Base-by-base conservation (phyloP, 192 early-diverging fungal species). In the Mortierella claussenii region DNA sequence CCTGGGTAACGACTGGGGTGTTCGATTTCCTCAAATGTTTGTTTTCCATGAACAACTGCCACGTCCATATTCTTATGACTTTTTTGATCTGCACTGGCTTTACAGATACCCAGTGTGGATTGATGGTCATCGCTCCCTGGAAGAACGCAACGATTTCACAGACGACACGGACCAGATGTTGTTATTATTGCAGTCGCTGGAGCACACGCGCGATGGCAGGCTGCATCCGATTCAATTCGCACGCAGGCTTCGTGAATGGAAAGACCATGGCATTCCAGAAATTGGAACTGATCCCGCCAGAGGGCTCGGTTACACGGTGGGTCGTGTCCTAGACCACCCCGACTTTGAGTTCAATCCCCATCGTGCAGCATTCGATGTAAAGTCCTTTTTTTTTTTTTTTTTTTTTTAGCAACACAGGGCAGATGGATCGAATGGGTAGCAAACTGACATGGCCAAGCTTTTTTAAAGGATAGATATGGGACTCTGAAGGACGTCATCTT, bases 111-210 rank as follows among this genome's bases (percentile, higher is more conserved):
- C 71, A 15, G 62, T 75, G 3, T 75, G 63, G 62, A 63, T 66
- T 26, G 71, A 75, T 30, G 2, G 20, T 9, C 71, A 75, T 47
- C 55, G 71, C 0, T 12, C 23, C 0, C 65, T 75, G 3, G 11
- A 24, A 2, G 71, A 75, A 11, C 48, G 71, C 4, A 66, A 75
- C 36, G 71, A 75, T 28, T 75, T 75, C 9, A 75, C 71, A 21
- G 71, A 75, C 33, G 71, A 75, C 33, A 75, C 71, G 28, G 90
- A 91, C 45, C 90, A 91, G 55, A 54, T 80, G 49, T 63, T 91
- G 3, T 58, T 90, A 15, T 40, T 91, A 7, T 63, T 88, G 13
- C 74, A 88, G 42, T 82, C 86, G 21, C 55, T 90, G 10, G 26
- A 65, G 26, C 58, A 85, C 27, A 59, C 70, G 8, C 42, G 48